Conservation (phyloP, 2,329 filamentous ascomycete species). For the Aphanoascus verrucosus region DNA sequence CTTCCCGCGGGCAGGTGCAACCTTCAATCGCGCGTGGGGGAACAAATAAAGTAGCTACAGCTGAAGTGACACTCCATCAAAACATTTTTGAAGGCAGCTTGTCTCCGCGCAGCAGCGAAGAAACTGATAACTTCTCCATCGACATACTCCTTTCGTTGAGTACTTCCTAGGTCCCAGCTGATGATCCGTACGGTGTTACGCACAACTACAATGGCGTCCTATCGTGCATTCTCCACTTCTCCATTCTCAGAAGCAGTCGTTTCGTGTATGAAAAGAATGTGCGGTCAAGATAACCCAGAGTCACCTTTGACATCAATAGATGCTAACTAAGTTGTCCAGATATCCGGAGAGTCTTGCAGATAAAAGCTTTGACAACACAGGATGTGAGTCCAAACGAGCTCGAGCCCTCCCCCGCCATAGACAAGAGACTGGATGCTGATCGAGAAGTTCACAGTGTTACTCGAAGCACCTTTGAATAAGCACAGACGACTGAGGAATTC, state of each 20-base stretch:
- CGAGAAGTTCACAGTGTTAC: slow-evolving; percentile 43
- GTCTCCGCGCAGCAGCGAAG: no score
- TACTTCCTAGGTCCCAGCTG: not conserved
- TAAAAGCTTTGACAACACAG: slow-evolving; percentile 92
- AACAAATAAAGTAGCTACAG: not conserved
- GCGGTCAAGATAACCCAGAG: slow-evolving; percentile 25
- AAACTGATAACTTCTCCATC: no score
- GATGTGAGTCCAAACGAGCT: slow-evolving; percentile 27
- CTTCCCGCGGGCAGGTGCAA: no score
- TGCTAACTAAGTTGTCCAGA: slow-evolving; percentile 35
- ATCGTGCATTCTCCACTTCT: slow-evolving; percentile 31
- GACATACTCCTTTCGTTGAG: not conserved
- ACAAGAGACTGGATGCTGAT: not conserved
- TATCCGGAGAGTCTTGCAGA: slow-evolving; percentile 87
- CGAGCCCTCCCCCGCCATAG: not conserved
- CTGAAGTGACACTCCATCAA: no score
- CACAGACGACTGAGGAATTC: slow-evolving; percentile 51
- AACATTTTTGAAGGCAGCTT: no score
- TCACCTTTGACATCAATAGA: not conserved
- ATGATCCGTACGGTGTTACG: slow-evolving; percentile 15
- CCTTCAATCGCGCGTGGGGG: no score
- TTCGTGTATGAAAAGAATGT: slow-evolving; percentile 68
- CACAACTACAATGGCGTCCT: slow-evolving; percentile 14
- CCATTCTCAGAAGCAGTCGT: slow-evolving; percentile 62
- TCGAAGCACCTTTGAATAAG: slow-evolving; percentile 56